Percentiles rank a stretch among this genome's conserved stretches.
phyloP scores from a whole-genome alignment of 352 stramenopile species.

The Globisporangium yorkense region DNA sequence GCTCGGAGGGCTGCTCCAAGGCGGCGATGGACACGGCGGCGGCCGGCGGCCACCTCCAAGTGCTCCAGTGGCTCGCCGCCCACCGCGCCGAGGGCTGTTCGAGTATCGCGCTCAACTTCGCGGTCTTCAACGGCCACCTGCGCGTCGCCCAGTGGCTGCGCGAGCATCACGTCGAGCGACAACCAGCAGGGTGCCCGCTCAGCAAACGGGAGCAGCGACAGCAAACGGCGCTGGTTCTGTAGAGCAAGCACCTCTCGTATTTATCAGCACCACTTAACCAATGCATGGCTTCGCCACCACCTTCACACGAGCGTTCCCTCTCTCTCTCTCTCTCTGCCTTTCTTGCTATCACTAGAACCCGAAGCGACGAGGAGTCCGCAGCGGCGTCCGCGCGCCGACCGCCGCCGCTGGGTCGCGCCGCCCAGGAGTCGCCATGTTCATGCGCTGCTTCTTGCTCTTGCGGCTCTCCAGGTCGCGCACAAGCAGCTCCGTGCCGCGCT shows the following conservation, averaged over 20 bases:
- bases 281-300: no score
- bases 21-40: slow-evolving; percentile 69
- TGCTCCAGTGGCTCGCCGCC: slow-evolving; percentile 53
- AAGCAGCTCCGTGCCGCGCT: slow-evolving; percentile 13
- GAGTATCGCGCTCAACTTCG: slow-evolving; percentile 55
- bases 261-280: neutral
- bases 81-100: slow-evolving; percentile 70
- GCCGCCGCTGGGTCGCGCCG: slow-evolving; percentile 20
- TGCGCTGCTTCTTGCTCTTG: slow-evolving; percentile 55
- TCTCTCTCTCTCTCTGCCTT: neutral
- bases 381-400: slow-evolving; percentile 32
- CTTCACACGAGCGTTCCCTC: neutral
- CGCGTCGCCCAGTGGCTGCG: slow-evolving; percentile 61
- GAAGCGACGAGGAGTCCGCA: slow-evolving; percentile 64
- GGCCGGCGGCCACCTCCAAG: slow-evolving; percentile 58
- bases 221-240: neutral
- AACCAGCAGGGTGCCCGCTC: neutral
- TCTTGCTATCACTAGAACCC: slow-evolving; percentile 17
- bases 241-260: neutral
- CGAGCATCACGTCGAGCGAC: slow-evolving; percentile 13
- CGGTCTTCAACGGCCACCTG: slow-evolving; percentile 60
- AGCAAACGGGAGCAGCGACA: neutral
- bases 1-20: slow-evolving; percentile 58
- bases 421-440: slow-evolving; percentile 54
- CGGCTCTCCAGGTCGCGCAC: slow-evolving; percentile 15